Percentiles rank a stretch among this genome's conserved stretches.
phyloP scores from a whole-genome alignment of 495 filamentous ascomycete species.

The Thermothielavioides terrestris region DNA sequence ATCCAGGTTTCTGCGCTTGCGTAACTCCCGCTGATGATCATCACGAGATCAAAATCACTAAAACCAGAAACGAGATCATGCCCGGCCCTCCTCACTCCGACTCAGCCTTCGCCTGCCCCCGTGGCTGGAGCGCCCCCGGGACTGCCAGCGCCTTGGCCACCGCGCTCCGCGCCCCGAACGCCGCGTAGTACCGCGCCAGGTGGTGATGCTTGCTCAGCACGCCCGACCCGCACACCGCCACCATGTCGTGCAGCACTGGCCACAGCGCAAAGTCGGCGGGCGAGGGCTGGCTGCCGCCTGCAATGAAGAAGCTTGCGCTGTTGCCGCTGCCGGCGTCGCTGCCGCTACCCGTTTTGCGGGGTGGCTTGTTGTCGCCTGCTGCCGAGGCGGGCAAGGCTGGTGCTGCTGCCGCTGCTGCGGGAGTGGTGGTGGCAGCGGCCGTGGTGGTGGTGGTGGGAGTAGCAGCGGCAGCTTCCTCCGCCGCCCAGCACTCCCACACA shows the following conservation, averaged over 20 bases:
- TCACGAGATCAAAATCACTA: too few relatives aligned
- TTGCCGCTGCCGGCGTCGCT: background rate
- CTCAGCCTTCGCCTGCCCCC: constrained; percentile 6
- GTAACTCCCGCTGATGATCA: too few relatives aligned
- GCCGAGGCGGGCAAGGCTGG: too few relatives aligned
- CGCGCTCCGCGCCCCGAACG: constrained; percentile 42
- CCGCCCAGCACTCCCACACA: constrained; percentile 20
- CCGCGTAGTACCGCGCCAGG: constrained; percentile 47
- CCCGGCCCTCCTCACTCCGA: background rate
- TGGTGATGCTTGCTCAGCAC: constrained; percentile 13
- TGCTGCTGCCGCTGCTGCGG: too few relatives aligned
- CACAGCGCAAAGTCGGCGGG: constrained; percentile 66
- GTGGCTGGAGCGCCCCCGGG: too few relatives aligned
- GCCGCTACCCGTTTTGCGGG: too few relatives aligned
- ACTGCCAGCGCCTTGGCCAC: constrained; percentile 41
- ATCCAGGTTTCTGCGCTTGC: too few relatives aligned
- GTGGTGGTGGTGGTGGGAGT: background rate
- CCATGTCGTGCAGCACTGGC: constrained; percentile 58
- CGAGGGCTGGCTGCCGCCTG: constrained; percentile 46
- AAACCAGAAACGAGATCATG: background rate
- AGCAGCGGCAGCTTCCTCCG: constrained; percentile 17
- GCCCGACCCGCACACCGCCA: constrained; percentile 23
- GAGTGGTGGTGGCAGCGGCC: too few relatives aligned
- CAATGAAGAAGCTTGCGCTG: constrained; percentile 33
- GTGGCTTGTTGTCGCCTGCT: too few relatives aligned